Base-by-base conservation (phyloP, 768 basidiomycete species). In the Pleurotus djamor region DNA sequence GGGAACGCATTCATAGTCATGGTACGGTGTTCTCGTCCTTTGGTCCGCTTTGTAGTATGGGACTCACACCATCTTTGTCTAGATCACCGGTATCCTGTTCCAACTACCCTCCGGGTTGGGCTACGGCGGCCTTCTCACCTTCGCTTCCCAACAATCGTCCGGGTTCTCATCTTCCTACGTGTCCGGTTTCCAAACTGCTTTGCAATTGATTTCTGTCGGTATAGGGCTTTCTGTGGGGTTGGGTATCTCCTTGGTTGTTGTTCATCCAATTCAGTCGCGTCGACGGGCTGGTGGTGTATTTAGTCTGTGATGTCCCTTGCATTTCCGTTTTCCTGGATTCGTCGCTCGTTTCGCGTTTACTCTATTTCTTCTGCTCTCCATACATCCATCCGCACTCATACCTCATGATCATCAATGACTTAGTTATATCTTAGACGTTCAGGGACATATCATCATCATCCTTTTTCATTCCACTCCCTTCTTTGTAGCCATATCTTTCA, bases 31-130 rank as follows among this genome's bases (percentile, higher is more conserved):
- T 32, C 14, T 35, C 21, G 48, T 3, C 16, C 37, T 57, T 49
- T 34, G 13, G 28, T 35, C 45, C 16, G 14, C 7, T 17, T 12
- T 7, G 17, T 17, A 47, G n/a, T n/a, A 1, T n/a, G 50, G 32
- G 17, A 36, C n/a, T 12, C 33, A 34, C 37, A 34, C 32, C 28
- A 36, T 44, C 35, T 5, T 7, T 43, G 36, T 52, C 74, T 58
- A 78, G 76, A 87, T 91, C 62, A 90, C 88, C 0, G 91, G 89
- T 21, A 89, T 94, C 50, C 77, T 94, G 13, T 90, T 94, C 75
- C 93, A 94, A 72, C 80, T 94, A 1, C 92, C 92, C 0, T 90
- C 89, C 6, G 92, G 92, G 41, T 80, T 94, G 9, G 85, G 87
- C 6, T 90, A 84, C 47, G 91, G 90, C 9, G 92, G 92, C 33